Percentiles rank a stretch among this genome's conserved stretches.
phyloP scores from a whole-genome alignment of 2,329 filamentous ascomycete species.

The Stemphylium lycopersici region DNA sequence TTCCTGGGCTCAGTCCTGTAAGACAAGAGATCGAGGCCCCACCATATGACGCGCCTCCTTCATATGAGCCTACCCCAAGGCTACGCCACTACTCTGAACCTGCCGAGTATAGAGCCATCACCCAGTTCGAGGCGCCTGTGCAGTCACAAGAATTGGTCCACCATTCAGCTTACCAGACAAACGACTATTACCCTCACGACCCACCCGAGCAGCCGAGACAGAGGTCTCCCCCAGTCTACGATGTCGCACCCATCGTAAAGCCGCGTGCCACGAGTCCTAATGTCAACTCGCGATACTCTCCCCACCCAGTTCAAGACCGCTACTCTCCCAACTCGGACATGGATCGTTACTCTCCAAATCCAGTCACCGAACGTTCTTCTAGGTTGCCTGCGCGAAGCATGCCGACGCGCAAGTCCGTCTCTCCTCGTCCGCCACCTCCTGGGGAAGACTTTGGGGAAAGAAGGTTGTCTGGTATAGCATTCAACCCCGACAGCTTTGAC shows the following conservation, averaged over 20 bases:
- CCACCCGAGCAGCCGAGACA: conserved; percentile 45
- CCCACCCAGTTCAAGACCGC: conserved; percentile 15
- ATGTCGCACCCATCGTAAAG: conserved; percentile 52
- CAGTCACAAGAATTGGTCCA: conserved; percentile 39
- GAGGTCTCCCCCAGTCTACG: conserved; percentile 43
- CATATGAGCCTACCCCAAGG: conserved; percentile 31
- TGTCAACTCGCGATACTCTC: conserved; percentile 31
- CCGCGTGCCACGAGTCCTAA: conserved; percentile 54
- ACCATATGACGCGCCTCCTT: conserved; percentile 29
- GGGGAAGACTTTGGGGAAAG: conserved; percentile 51
- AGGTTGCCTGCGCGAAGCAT: conserved; percentile 55
- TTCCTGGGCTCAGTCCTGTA: conserved; percentile 38
- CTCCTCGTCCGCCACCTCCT: conserved; percentile 65
- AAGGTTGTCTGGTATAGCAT: conserved; percentile 68
- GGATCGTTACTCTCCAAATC: conserved; percentile 29
- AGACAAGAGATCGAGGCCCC: conserved; percentile 32
- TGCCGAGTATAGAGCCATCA: conserved; percentile 40
- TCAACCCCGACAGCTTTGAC: conserved; percentile 78
- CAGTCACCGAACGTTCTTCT: conserved; percentile 43
- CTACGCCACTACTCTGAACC: conserved; percentile 43
- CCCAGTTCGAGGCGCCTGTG: conserved; percentile 40
- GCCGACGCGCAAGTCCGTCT: conserved; percentile 72
- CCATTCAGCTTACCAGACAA: conserved; percentile 28
- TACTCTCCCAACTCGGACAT: conserved; percentile 23
- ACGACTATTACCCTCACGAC: conserved; percentile 54